Conservation (phyloP, 2,329 filamentous ascomycete species). For the Aureobasidium sp. region DNA sequence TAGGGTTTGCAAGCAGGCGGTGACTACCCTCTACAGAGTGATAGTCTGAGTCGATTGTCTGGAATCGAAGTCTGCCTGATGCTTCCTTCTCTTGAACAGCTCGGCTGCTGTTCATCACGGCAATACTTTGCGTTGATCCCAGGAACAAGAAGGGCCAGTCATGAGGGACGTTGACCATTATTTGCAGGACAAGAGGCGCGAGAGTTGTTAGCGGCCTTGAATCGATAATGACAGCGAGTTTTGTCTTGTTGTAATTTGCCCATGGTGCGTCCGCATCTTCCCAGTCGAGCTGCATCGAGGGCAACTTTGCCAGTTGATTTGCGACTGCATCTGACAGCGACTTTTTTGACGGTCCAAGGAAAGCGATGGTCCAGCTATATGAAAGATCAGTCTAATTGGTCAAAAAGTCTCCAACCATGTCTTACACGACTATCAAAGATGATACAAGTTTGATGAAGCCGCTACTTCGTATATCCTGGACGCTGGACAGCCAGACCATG, state of each 20-base stretch:
- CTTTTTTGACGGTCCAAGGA: neutral
- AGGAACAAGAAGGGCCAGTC: constrained; percentile 3
- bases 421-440: neutral
- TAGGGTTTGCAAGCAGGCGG: neutral
- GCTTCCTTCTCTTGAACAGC: neutral
- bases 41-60: neutral
- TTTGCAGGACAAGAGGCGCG: neutral
- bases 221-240: neutral
- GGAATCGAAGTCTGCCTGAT: neutral
- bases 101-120: neutral
- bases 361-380: neutral
- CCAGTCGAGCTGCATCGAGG: neutral
- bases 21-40: neutral
- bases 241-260: neutral
- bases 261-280: neutral
- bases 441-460: neutral
- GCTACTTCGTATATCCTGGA: neutral
- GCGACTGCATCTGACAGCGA: neutral
- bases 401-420: neutral
- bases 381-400: neutral
- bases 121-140: neutral
- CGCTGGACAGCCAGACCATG: neutral
- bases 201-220: neutral
- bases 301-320: neutral
- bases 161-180: neutral